Percentiles rank a stretch among this genome's conserved stretches.
phyloP scores from a whole-genome alignment of 2,329 filamentous ascomycete species.

The Metarhizium rileyi region DNA sequence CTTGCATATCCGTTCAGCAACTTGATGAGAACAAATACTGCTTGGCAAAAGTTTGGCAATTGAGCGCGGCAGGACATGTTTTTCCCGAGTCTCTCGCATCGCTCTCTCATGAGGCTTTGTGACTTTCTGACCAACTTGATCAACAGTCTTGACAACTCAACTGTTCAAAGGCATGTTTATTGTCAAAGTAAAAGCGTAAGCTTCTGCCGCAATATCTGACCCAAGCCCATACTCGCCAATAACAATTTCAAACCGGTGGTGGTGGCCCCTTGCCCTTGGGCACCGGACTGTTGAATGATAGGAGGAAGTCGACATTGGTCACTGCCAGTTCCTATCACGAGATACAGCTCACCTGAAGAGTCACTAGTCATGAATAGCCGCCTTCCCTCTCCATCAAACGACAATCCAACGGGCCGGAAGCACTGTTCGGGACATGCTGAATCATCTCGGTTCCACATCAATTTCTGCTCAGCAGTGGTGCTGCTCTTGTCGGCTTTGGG shows the following conservation, averaged over 20 bases:
- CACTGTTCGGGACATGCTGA: constrained; percentile 35
- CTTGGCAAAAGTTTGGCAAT: too few species aligned
- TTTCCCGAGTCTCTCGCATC: too few species aligned
- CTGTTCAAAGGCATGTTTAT: neutral
- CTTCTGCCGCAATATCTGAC: neutral
- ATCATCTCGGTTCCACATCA: constrained; percentile 40
- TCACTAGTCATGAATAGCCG: constrained; percentile 45
- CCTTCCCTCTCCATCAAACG: constrained; percentile 23
- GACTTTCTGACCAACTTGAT: neutral
- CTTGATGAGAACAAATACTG: too few species aligned
- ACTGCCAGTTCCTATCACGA: constrained; percentile 20
- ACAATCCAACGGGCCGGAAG: constrained; percentile 43
- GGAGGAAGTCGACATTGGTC: neutral
- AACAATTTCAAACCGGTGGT: neutral
- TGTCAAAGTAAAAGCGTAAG: neutral
- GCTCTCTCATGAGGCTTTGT: too few species aligned
- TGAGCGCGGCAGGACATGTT: too few species aligned
- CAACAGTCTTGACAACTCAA: neutral
- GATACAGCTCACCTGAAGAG: constrained; percentile 44
- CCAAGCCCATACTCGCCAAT: neutral
- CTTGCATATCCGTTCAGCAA: too few species aligned
- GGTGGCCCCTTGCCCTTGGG: neutral
- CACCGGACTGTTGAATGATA: neutral
- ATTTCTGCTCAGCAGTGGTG: constrained; percentile 31
- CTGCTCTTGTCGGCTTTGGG: constrained; percentile 24